Evolutionary conservation across 768 basidiomycete genomes (phyloP), one percentile per base, ranked within the genome.

Genomic region (Tricholomella constricta): DNA sequence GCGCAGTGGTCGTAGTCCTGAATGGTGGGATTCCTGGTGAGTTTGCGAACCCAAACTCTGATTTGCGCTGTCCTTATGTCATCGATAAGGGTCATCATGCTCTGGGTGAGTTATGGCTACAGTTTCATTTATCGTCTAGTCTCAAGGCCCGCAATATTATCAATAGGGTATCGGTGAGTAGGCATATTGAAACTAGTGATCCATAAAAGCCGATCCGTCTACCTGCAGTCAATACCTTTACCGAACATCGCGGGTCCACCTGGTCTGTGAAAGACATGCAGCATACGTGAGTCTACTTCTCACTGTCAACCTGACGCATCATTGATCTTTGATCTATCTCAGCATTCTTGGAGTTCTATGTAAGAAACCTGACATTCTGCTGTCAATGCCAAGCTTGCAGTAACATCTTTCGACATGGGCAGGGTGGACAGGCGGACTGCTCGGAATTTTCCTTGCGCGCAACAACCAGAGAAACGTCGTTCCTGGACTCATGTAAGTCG

Each of bases 181-280:
- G 9, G 12, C 12, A 12, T 19, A 26, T 5, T 49, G 25, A 22
- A 4, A 5, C 17, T 31, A 11, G 29, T 15, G 20, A 10, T 31
- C 31, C 19, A 19, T 20, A 14, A 26, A 15, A 8, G 35, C 40
- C 52, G 41, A 37, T 5, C 46, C 34, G 22, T 12, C 44, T 22
- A 31, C 23, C 22, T 40, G 5, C 61, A 83, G 88, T 97, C 51
- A 96, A 97, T 60, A 95, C 94, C 0, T 95, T 96, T 65, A 95
- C 94, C 0, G 91, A 94, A 63, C 94, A 97, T 65, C 88, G 84
- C 44, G 90, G 91, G 7, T 78, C 78, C 17, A 67, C 62, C 0
- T 96, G 94, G 94, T 88, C 85, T 2, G 88, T 87, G 48, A 94
- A 96, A 67, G 94, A 96, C 67, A 89, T 94, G 90, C 93, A 95